Evolutionary conservation across 192 early-diverging fungal species (phyloP).

Genomic region (Phycomyces blakesleeanus): DNA sequence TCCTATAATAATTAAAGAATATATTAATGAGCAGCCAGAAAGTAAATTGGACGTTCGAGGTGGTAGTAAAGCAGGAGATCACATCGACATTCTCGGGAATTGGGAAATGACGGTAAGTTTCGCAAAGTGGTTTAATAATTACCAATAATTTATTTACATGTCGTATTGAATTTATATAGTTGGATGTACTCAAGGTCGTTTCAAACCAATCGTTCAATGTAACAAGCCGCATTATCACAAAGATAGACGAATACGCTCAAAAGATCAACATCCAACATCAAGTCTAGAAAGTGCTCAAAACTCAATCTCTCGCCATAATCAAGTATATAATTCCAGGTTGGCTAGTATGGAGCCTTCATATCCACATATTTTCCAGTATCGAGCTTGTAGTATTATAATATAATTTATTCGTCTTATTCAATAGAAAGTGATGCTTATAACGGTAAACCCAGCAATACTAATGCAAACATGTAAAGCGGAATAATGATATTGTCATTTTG

Average conservation of each 20-base stretch:
- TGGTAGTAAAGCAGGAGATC: conserved; percentile 73
- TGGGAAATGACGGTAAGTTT: conserved; percentile 53
- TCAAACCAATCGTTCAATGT: conserved; percentile 21
- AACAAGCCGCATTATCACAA: conserved; percentile 17
- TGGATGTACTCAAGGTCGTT: conserved; percentile 30
- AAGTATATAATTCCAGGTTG: neutral
- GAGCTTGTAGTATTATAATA: neutral
- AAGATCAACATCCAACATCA: conserved; percentile 6
- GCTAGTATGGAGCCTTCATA: no score
- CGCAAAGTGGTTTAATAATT: neutral
- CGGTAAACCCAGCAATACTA: neutral
- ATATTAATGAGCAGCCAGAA: conserved; percentile 49
- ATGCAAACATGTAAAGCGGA: conserved; percentile 70
- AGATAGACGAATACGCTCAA: conserved; percentile 17
- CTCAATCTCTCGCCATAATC: no score
- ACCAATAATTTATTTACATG: neutral
- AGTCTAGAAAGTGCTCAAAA: neutral
- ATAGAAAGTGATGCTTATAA: neutral
- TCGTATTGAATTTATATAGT: conserved; percentile 3
- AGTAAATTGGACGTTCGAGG: conserved; percentile 66
- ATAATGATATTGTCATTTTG: conserved; percentile 96
- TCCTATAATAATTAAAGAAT: conserved; percentile 71
- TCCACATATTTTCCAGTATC: no score
- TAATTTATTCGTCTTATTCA: no score
- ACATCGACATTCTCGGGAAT: conserved; percentile 88